Evolutionary conservation across 257 asterid genomes (phyloP).

Genomic region (Ligustrum vulgare): DNA sequence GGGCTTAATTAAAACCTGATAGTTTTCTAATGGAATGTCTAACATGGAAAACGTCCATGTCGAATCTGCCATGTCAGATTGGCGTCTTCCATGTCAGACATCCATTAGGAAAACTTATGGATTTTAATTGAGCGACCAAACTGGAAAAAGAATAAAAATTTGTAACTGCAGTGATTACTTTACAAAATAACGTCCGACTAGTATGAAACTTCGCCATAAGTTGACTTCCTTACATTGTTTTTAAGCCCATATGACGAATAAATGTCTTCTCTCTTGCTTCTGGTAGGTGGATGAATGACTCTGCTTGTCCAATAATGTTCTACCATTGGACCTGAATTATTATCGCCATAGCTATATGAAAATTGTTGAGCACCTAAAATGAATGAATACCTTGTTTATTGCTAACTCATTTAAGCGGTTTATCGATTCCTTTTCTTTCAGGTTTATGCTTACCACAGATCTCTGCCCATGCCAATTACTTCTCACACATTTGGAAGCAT

Average conservation of each 20-base stretch:
- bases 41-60: not conserved
- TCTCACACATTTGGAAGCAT: constrained; percentile 43
- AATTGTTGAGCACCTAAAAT: not conserved
- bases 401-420: not conserved
- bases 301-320: not conserved
- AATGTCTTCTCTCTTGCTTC: too few species aligned
- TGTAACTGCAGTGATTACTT: too few species aligned
- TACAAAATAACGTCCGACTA: too few species aligned
- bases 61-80: not conserved
- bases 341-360: not conserved
- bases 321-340: not conserved
- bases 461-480: constrained; percentile 65
- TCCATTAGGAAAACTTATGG: too few species aligned
- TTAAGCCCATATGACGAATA: too few species aligned
- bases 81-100: too few species aligned
- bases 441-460: constrained; percentile 62
- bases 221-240: too few species aligned
- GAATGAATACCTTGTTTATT: not conserved
- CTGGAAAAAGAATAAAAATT: too few species aligned
- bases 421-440: constrained; percentile 27
- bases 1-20: not conserved
- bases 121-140: too few species aligned
- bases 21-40: not conserved
- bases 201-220: too few species aligned
- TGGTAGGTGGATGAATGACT: too few species aligned